phyloP scores from a whole-genome alignment of 257 asterid genomes.

The Salvia hispanica region DNA sequence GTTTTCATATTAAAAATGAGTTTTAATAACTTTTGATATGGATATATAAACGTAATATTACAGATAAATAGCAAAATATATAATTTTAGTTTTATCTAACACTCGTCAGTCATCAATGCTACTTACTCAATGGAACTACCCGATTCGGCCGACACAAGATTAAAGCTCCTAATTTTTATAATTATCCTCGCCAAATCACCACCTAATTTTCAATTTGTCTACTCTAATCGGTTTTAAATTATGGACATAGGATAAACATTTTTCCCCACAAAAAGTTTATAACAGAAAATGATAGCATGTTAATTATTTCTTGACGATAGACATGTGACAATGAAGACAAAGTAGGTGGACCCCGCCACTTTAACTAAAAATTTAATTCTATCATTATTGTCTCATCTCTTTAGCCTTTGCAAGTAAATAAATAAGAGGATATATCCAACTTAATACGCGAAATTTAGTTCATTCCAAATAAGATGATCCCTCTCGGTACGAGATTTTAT shows the following conservation, averaged over 20 bases:
- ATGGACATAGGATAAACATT: background rate
- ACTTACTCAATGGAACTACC: background rate
- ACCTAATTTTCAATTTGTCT: constrained; percentile 25
- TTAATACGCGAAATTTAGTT: too few relatives aligned
- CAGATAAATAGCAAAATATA: too few relatives aligned
- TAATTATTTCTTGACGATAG: background rate
- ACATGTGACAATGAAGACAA: constrained; percentile 25
- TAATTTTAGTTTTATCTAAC: too few relatives aligned
- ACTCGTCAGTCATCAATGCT: background rate
- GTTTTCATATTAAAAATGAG: too few relatives aligned
- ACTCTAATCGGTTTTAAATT: constrained; percentile 37
- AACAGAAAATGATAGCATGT: background rate
- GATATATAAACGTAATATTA: too few relatives aligned
- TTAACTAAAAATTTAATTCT: background rate
- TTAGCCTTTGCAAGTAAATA: too few relatives aligned
- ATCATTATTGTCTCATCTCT: too few relatives aligned
- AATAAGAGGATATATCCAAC: too few relatives aligned
- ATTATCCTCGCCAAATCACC: constrained; percentile 34
- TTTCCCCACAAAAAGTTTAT: background rate
- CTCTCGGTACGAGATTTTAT: too few relatives aligned
- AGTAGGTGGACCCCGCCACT: constrained; percentile 18
- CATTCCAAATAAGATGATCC: too few relatives aligned
- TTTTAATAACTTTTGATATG: too few relatives aligned
- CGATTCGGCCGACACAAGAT: background rate
- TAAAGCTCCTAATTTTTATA: constrained; percentile 20